These are phyloP conservation scores for Rhododendron kiyosumense DNA, from an alignment of 148 eudicot genomes.

Conservation along the genomic window DNA sequence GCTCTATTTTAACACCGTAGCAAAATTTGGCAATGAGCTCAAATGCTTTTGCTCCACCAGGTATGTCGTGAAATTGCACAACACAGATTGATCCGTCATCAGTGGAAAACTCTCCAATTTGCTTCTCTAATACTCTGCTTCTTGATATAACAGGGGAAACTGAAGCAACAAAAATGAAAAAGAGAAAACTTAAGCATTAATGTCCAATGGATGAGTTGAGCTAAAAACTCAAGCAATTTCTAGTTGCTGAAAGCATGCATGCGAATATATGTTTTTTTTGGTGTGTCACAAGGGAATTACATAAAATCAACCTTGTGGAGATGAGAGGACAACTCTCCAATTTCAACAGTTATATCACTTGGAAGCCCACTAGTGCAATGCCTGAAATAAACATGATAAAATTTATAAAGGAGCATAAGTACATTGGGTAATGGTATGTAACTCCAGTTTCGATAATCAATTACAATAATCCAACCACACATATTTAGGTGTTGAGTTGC, in stretches of 20 bases:
- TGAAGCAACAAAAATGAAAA: conserved; percentile 4
- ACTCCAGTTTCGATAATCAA: neutral
- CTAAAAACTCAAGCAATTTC: neutral
- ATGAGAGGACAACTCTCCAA: conserved; percentile 49
- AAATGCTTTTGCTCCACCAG: conserved; percentile 64
- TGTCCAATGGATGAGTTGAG: neutral
- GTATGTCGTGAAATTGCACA: conserved; percentile 46
- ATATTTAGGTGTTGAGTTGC: neutral
- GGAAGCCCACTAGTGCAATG: conserved; percentile 64
- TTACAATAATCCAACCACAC: neutral
- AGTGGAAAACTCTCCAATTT: conserved; percentile 35
- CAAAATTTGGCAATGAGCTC: conserved; percentile 60
- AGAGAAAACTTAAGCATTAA: neutral
- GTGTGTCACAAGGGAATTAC: neutral
- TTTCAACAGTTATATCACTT: conserved; percentile 60
- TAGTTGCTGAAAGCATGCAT: neutral
- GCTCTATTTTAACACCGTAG: conserved; percentile 61
- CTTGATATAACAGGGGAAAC: conserved; percentile 67
- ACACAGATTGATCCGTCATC: conserved; percentile 35
- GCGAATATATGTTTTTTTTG: no score
- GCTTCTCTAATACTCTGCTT: conserved; percentile 53
- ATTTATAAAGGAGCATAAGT: neutral
- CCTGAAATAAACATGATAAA: conserved; percentile 28
- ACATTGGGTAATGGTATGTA: neutral
- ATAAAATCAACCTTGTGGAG: conserved; percentile 54